Percentiles rank a stretch among this genome's conserved stretches.
These are phyloP conservation scores for Pichia nanzhaoensis DNA, from an alignment of 805 yeast species.

Conservation along the genomic window DNA sequence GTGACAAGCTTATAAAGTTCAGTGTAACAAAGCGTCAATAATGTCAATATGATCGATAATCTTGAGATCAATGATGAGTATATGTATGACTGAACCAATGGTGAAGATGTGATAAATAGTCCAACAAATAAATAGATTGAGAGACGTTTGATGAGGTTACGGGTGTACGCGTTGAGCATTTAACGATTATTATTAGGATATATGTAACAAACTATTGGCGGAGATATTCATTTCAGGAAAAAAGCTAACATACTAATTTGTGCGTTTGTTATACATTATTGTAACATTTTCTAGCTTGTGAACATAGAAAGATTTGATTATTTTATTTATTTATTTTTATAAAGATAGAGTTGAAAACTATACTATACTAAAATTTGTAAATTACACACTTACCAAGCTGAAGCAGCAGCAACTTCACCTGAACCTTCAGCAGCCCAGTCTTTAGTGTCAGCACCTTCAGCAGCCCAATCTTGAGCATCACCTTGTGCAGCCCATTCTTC, in stretches of 20 bases:
- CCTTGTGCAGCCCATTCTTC: slow-evolving; percentile 38
- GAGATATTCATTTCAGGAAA: no score
- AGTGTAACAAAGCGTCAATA: slow-evolving; percentile 1
- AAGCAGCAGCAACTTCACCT: slow-evolving; percentile 24
- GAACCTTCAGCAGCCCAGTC: slow-evolving; percentile 38
- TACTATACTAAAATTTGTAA: slow-evolving; percentile 14
- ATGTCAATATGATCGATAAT: background rate
- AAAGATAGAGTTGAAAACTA: slow-evolving; percentile 9
- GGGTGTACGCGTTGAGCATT: background rate
- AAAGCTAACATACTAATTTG: no score
- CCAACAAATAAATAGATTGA: background rate
- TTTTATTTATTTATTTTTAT: slow-evolving; percentile 9
- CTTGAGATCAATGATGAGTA: background rate
- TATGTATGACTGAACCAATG: background rate
- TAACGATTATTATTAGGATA: no score
- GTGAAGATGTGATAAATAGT: background rate
- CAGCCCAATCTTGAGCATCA: slow-evolving; percentile 46
- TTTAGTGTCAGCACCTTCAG: slow-evolving; percentile 47
- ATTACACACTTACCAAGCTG: slow-evolving; percentile 27
- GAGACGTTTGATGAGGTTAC: background rate
- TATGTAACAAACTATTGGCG: no score
- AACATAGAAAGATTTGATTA: slow-evolving; percentile 15
- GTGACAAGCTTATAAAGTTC: background rate
- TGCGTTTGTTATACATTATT: no score
- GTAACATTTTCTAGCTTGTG: slow-evolving; percentile 1